Conservation (phyloP, 2,329 filamentous ascomycete genomes). For the Coniochaeta sp. region DNA sequence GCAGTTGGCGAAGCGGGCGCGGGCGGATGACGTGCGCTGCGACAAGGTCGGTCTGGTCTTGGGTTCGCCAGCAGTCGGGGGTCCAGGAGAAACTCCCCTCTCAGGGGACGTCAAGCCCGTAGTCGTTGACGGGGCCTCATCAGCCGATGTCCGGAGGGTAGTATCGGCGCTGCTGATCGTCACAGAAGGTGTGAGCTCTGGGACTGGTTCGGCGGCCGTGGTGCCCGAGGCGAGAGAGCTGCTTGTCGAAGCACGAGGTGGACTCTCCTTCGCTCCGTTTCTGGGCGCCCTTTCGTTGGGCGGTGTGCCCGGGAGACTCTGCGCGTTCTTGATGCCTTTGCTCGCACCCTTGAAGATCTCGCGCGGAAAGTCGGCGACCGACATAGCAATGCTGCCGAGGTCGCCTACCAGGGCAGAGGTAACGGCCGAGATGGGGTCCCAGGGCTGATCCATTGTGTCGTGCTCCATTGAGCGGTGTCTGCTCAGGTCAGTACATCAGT, state of each 20-base stretch:
- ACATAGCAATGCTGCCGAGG: slow-evolving; percentile 73
- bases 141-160: not conserved
- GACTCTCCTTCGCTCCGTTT: not conserved
- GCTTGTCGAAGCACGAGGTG: slow-evolving; percentile 5
- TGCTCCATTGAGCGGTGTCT: slow-evolving; percentile 57
- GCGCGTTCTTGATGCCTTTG: slow-evolving; percentile 12
- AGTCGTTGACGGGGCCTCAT: not conserved
- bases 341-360: slow-evolving; percentile 40
- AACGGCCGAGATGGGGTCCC: slow-evolving; percentile 71
- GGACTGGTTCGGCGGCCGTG: not conserved
- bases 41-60: not conserved
- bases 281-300: not conserved
- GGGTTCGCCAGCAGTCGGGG: not conserved
- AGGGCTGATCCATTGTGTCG: slow-evolving; percentile 69
- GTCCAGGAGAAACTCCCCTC: not conserved
- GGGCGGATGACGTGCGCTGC: not conserved
- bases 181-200: slow-evolving; percentile 3
- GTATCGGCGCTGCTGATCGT: slow-evolving; percentile 5
- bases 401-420: slow-evolving; percentile 75
- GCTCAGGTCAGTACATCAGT: not conserved
- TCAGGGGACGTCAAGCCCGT: not conserved
- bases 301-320: not conserved
- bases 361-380: slow-evolving; percentile 65
- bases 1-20: not conserved
- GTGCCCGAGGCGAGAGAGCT: not conserved